phyloP scores from a whole-genome alignment of 306 rosid species.

The Citrullus amarus region DNA sequence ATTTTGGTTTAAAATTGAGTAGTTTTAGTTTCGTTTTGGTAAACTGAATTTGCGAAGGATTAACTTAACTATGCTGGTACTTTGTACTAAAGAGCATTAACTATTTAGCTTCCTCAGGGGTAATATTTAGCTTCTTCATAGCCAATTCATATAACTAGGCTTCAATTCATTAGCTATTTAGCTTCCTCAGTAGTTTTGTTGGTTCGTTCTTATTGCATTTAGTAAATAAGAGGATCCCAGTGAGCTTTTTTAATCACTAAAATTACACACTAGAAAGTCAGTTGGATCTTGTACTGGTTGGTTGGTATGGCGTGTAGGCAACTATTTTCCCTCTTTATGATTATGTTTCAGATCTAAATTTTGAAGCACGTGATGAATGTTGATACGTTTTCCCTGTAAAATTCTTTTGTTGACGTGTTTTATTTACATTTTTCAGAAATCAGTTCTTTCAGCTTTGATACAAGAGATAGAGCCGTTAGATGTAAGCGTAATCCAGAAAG shows the following conservation, averaged over 20 bases:
- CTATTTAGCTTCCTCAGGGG: too few species aligned
- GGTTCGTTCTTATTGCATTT: too few species aligned
- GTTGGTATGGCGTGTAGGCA: neutral
- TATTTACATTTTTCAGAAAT: conserved; percentile 35
- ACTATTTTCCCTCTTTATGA: neutral
- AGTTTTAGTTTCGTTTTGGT: neutral
- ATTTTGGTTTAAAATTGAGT: neutral
- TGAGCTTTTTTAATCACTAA: neutral
- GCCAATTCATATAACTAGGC: neutral
- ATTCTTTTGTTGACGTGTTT: neutral
- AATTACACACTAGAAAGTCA: neutral
- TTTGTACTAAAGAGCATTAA: neutral
- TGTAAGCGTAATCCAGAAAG: conserved; percentile 72
- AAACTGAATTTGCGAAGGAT: neutral
- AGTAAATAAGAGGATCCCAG: too few species aligned
- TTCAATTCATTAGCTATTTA: neutral
- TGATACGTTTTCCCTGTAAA: neutral
- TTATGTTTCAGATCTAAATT: neutral
- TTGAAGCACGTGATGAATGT: neutral
- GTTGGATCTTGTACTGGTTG: neutral
- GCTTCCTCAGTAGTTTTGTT: too few species aligned
- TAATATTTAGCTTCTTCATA: neutral
- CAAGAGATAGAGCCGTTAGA: conserved; percentile 95
- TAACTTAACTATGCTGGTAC: neutral
- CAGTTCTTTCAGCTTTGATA: conserved; percentile 52